Evolutionary conservation across 441 rosid genomes (phyloP), one percentile per base, ranked within the genome.

Genomic region (Populus trichocarpa): DNA sequence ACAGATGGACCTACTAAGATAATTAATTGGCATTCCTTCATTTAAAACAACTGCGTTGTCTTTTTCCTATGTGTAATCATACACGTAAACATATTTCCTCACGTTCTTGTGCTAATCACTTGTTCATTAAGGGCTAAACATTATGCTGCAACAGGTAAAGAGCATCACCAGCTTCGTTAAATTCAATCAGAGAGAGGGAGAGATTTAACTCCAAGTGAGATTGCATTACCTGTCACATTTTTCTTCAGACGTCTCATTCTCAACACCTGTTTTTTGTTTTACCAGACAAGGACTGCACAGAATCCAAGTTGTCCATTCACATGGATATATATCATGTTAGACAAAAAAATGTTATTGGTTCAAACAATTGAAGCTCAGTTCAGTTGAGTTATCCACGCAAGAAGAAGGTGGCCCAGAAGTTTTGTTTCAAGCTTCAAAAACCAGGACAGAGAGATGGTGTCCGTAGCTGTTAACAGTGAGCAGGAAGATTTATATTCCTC

Each of bases 231-330:
- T 16, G 2, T 16, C 61, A 53, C 61, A 7, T 53, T 64, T 16
- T 38, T 23, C 11, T 2, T 4, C 13, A 23, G 3, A 35, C 12
- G 23, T 8, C 64, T 38, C 25, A 26, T 13, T 67, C 6, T 67
- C 36, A 32, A 32, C 4, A 14, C n/a, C 16, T 30, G 1, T 72
- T 71, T 1, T n/a, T 61, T 57, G 50, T 71, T 5, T n/a, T 8
- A 78, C 72, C 50, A 69, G 84, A 83, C 65, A 81, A 76, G 57
- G 82, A 76, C 80, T 69, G 59, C 74, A 79, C 82, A 73, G 16
- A 59, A 40, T 72, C 80, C 69, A 64, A 70, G 35, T 3, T 63
- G 46, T 36, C 71, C 80, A 72, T 67, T 26, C 33, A 67, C 28
- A 50, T 8, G 18, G 75, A 32, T 6, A 61, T 9, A 22, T 23